Percentiles rank a stretch among this genome's conserved stretches.
Evolutionary conservation across 192 early-diverging fungal species (phyloP).

Genomic region (Coemansia sp.): DNA sequence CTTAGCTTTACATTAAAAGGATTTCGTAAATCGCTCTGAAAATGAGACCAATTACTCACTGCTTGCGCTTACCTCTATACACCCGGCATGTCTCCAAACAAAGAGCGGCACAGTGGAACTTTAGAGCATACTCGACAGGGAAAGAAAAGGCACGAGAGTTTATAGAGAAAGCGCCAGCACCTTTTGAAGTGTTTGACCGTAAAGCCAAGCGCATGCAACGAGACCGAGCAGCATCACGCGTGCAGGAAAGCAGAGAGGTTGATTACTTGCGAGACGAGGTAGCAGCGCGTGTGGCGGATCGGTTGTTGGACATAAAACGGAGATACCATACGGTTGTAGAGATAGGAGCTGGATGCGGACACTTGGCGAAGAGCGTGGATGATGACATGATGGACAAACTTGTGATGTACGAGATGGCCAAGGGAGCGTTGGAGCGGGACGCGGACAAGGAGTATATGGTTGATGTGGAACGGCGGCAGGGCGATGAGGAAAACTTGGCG

Average conservation of each 20-base stretch:
- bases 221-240: conserved; percentile 67
- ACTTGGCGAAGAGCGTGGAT: conserved; percentile 81
- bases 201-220: conserved; percentile 73
- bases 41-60: not conserved
- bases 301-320: conserved; percentile 90
- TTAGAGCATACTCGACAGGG: conserved; percentile 11
- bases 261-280: conserved; percentile 95
- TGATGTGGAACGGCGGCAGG: conserved; percentile 70
- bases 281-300: conserved; percentile 82
- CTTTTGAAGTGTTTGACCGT: conserved; percentile 78
- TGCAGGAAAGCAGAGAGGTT: conserved; percentile 61
- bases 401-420: conserved; percentile 84
- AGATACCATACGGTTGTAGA: conserved; percentile 84
- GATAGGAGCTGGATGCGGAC: conserved; percentile 84
- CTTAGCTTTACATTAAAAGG: not conserved
- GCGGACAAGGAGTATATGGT: conserved; percentile 58
- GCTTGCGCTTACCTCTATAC: not conserved
- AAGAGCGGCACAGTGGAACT: not conserved
- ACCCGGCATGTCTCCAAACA: not conserved
- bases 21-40: not conserved
- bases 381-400: conserved; percentile 79
- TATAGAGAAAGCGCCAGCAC: conserved; percentile 37
- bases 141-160: conserved; percentile 49
- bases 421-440: conserved; percentile 57
- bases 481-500: conserved; percentile 82